Evolutionary conservation across 495 filamentous ascomycete genomes (phyloP).

Genomic region (Neurospora cerealis): DNA sequence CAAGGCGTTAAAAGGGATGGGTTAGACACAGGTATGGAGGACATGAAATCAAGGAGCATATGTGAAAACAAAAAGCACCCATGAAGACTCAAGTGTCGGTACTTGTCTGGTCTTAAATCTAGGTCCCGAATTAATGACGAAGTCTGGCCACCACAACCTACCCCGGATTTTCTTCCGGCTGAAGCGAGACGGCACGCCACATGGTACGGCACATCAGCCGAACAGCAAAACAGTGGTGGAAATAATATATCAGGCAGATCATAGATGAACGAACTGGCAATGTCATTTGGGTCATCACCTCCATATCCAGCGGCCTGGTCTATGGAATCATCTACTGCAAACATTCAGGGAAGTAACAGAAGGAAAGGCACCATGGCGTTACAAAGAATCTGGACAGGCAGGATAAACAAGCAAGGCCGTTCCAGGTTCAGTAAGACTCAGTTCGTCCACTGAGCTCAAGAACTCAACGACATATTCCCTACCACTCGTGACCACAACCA

Average conservation of each 20-base stretch:
- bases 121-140: not conserved
- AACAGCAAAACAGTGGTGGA: not conserved
- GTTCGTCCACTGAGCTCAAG: not conserved
- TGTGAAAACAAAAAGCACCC: not conserved
- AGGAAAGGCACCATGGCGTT: not conserved
- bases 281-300: not conserved
- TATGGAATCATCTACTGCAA: not conserved
- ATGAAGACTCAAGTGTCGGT: not conserved
- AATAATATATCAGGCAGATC: not conserved
- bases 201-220: not conserved
- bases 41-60: not conserved
- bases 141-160: not conserved
- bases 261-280: not conserved
- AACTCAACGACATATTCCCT: not conserved
- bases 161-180: not conserved
- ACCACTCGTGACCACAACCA: not conserved
- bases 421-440: not conserved
- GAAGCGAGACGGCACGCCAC: not conserved
- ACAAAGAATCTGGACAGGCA: not conserved
- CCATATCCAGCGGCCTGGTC: not conserved
- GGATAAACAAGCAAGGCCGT: not conserved
- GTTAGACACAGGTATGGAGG: not conserved
- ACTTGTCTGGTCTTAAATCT: not conserved
- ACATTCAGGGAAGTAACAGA: not conserved
- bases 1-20: not conserved